phyloP scores from a whole-genome alignment of 2,329 filamentous ascomycete species.

The Neofusicoccum ribis region DNA sequence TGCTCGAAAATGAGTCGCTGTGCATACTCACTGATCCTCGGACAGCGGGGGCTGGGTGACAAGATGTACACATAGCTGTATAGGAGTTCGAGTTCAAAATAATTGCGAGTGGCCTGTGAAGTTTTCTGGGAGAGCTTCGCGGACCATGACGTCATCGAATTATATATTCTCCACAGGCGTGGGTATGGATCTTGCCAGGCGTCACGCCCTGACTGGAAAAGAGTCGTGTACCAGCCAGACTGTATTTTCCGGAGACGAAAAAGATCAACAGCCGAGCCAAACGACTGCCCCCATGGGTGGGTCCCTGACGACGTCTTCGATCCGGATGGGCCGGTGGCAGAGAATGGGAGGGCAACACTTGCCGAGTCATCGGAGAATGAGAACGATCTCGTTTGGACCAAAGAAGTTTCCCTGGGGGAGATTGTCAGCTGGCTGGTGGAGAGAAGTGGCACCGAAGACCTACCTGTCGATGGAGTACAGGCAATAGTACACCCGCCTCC shows the following conservation, averaged over 20 bases:
- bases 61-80: slow-evolving; percentile 92
- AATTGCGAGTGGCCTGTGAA: slow-evolving; percentile 65
- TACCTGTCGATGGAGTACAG: slow-evolving; percentile 87
- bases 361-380: slow-evolving; percentile 90
- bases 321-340: slow-evolving; percentile 35
- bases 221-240: slow-evolving; percentile 84
- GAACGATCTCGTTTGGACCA: slow-evolving; percentile 83
- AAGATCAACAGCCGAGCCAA: slow-evolving; percentile 72
- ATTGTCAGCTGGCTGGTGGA: slow-evolving; percentile 21
- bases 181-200: slow-evolving; percentile 68
- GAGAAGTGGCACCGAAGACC: slow-evolving; percentile 2
- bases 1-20: slow-evolving; percentile 84
- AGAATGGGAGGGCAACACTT: slow-evolving; percentile 73
- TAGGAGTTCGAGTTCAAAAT: slow-evolving; percentile 84
- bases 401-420: slow-evolving; percentile 70
- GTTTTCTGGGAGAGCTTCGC: slow-evolving; percentile 69
- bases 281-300: slow-evolving; percentile 56
- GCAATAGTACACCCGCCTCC: slow-evolving; percentile 84
- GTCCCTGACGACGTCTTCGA: slow-evolving; percentile 49
- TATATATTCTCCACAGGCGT: slow-evolving; percentile 75
- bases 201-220: slow-evolving; percentile 75
- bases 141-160: slow-evolving; percentile 78
- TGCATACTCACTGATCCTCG: slow-evolving; percentile 72
- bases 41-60: slow-evolving; percentile 74
- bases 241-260: slow-evolving; percentile 84